Base-by-base conservation (phyloP, 1,284 basidiomycete species). In the Exobasidium cylindrosporum region DNA sequence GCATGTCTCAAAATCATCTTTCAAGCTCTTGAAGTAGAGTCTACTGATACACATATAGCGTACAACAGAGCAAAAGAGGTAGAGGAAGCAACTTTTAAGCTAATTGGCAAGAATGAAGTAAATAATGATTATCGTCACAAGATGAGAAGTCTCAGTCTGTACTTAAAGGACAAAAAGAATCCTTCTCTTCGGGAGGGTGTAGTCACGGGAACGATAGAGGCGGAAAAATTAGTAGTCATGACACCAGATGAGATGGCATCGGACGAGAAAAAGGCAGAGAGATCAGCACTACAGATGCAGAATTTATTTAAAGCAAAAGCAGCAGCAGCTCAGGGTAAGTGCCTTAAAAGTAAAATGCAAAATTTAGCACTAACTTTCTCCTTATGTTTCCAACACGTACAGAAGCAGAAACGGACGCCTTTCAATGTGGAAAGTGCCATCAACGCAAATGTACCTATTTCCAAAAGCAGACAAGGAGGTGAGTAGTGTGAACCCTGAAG, bases 101-200 rank as follows among this genome's bases (percentile, higher is more conserved):
- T 70, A 32, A 61, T 73, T 26, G 73, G 75, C 31, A 66, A 67
- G 29, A 70, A 72, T 35, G 53, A 52, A 2, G 66, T 72, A 54
- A 74, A 68, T 43, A 57, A 65, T 45, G 76, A 78, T 32, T 93
- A 92, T 81, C 88, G 87, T 68, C 81, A 84, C 79, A 97, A 92
- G 81, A 90, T 97, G 64, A 88, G 95, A 29, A 88, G 88, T n/a
- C 82, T 97, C 43, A 94, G 87, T 77, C 88, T 96, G 71, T 97
- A 89, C 80, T 84, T 98, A 70, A 97, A 96, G 81, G 95, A 96
- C 82, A 95, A 93, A 82, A 88, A 88, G 73, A 97, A 98, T 80
- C 93, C 93, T 7, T 85, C 86, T 24, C 81, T 98, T 57, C 86
- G 94, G 32, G 89, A 89, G 75, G 88, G 87, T 70, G 87, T 98